Evolutionary conservation across 2,329 filamentous ascomycete genomes (phyloP), one percentile per base, ranked within the genome.

Genomic region (Apiospora sp.): DNA sequence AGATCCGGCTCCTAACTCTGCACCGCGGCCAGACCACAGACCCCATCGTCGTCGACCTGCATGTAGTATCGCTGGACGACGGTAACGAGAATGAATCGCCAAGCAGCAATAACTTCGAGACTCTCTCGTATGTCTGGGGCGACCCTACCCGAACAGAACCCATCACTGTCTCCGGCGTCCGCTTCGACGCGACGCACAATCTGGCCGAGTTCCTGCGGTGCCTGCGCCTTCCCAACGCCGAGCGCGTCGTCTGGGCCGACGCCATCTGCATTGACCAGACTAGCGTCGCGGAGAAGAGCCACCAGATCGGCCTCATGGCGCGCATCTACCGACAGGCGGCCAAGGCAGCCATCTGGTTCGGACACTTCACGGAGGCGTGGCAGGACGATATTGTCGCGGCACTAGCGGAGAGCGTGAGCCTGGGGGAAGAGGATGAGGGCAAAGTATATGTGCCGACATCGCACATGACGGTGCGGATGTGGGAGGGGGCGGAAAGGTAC

Each of bases 61-160:
- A 30, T 4, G 67, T 69, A 6, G 27, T 49, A 4, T 69, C 67
- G 4, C 67, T 69, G 5, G 44, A 69, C 44, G 27, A 46, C 12
- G 44, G 51, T 27, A 16, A 46, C 12, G 19, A 10, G 2, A 10
- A 12, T 3, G 19, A 30, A 10, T 27, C n/a, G 12, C 12, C 49
- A 24, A 48, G 48, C 13, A 24, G 34, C 14, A 24, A 24, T 19
- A 22, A 68, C 37, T 68, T 43, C 67, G 67, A 69, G 67, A 49
- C 67, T 2, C 30, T 69, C 30, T 69, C 67, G 4, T 69, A 69
- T 44, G 67, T 69, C 4, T 69, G 67, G 67, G 67, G 67, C n/a
- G 44, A 69, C 8, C 13, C 44, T 0, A 22, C 14, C 44, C 13
- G 34, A n/a, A 51, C 67, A 5, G 4, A 22, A 10, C 14, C 67